Percentiles rank a stretch among this genome's conserved stretches.
These are phyloP conservation scores for Tylopilus plumbeoviolaceoides DNA, from an alignment of 768 basidiomycete species.

Conservation along the genomic window DNA sequence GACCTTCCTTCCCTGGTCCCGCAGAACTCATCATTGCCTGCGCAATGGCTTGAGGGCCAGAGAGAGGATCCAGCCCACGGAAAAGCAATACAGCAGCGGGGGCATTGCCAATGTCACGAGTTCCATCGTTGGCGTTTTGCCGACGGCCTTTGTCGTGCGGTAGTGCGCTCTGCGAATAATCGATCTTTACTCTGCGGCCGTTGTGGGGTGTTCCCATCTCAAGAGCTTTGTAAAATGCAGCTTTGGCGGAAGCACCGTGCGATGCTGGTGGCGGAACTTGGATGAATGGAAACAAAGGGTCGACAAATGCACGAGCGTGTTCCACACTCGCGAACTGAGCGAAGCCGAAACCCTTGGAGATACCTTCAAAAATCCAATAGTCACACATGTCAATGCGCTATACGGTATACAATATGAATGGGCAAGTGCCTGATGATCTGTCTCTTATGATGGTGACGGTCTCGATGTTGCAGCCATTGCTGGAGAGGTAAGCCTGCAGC, in stretches of 20 bases:
- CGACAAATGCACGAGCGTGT: constrained; percentile 88
- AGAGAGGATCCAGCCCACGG: constrained; percentile 84
- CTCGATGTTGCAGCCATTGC: constrained; percentile 71
- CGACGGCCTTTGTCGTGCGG: constrained; percentile 65
- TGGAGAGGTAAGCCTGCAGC: constrained; percentile 76
- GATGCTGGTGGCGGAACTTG: constrained; percentile 90
- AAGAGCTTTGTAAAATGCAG: constrained; percentile 69
- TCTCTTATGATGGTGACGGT: constrained; percentile 95
- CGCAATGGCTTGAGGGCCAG: constrained; percentile 83
- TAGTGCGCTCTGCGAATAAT: constrained; percentile 85
- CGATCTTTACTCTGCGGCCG: constrained; percentile 89
- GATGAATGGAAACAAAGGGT: constrained; percentile 86
- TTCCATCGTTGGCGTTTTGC: constrained; percentile 85
- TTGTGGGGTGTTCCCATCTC: constrained; percentile 68
- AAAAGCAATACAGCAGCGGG: constrained; percentile 83
- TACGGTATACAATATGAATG: constrained; percentile 65
- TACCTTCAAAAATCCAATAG: constrained; percentile 74
- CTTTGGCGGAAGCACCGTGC: constrained; percentile 73
- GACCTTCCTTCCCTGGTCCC: constrained; percentile 72
- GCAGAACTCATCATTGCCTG: constrained; percentile 80
- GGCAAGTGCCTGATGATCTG: constrained; percentile 92
- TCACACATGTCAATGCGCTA: constrained; percentile 71
- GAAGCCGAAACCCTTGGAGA: constrained; percentile 95
- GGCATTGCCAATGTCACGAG: constrained; percentile 88
- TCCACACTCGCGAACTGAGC: constrained; percentile 86